phyloP scores from a whole-genome alignment of 1,139 yeast species.

The Lodderomyces pseudojiufengensis region DNA sequence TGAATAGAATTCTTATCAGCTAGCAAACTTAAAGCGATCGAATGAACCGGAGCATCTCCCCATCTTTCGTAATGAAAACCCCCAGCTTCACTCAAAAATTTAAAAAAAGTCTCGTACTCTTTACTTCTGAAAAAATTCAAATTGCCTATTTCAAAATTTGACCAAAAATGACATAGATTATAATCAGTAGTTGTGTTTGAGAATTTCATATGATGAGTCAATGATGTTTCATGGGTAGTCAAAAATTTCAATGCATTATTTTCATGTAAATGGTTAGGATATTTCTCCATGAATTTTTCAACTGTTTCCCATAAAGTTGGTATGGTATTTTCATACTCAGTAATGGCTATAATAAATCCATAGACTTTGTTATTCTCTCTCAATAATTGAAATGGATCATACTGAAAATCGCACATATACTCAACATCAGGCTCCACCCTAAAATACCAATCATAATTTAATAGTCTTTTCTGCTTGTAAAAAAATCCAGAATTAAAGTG shows the following conservation, averaged over 20 bases:
- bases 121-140: conserved; percentile 76
- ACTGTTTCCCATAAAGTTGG: conserved; percentile 78
- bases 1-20: conserved; percentile 68
- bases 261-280: conserved; percentile 64
- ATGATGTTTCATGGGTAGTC: conserved; percentile 52
- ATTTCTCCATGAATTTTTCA: conserved; percentile 54
- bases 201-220: conserved; percentile 22
- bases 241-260: conserved; percentile 69
- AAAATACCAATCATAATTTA: conserved; percentile 44
- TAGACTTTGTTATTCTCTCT: conserved; percentile 35
- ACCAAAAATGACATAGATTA: conserved; percentile 93
- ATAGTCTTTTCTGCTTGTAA: conserved; percentile 36
- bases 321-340: conserved; percentile 47
- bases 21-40: conserved; percentile 67
- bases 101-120: conserved; percentile 64
- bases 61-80: conserved; percentile 92
- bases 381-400: conserved; percentile 41
- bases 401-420: conserved; percentile 47
- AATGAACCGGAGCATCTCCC: conserved; percentile 99
- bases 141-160: conserved; percentile 86
- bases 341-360: conserved; percentile 44
- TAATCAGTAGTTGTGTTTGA: conserved; percentile 48
- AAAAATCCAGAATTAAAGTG: conserved; percentile 47
- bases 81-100: conserved; percentile 65
- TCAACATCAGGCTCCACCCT: conserved; percentile 47